Evolutionary conservation across 2,329 filamentous ascomycete genomes (phyloP).

Genomic region (Gaeumannomyces tritici): DNA sequence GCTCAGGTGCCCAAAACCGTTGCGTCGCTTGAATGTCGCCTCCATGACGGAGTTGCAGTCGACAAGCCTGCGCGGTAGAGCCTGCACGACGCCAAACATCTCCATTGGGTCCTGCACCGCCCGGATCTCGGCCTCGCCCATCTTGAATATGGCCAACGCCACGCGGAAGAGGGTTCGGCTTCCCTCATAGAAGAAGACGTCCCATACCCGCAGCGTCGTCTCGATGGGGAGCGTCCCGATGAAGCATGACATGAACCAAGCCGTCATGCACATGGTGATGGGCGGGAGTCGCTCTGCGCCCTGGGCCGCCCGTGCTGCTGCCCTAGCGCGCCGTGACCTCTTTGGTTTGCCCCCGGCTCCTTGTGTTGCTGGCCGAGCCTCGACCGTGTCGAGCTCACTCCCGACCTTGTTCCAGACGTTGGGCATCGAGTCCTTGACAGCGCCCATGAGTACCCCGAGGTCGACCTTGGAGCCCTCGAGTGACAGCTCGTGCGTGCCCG

Average conservation of each 20-base stretch:
- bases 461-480: slow-evolving; percentile 91
- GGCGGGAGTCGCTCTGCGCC: slow-evolving; percentile 57
- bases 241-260: slow-evolving; percentile 97
- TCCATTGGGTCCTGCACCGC: slow-evolving; percentile 81
- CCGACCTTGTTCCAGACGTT: slow-evolving; percentile 82
- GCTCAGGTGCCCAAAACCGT: slow-evolving; percentile 72
- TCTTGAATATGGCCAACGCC: slow-evolving; percentile 83
- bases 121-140: slow-evolving; percentile 72
- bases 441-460: slow-evolving; percentile 83
- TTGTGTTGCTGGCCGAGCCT: slow-evolving; percentile 9
- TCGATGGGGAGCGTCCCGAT: slow-evolving; percentile 90
- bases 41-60: slow-evolving; percentile 79
- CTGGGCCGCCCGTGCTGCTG: slow-evolving; percentile 28
- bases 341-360: slow-evolving; percentile 7
- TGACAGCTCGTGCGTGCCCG: slow-evolving; percentile 83
- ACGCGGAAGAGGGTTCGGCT: slow-evolving; percentile 90
- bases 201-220: slow-evolving; percentile 86
- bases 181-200: slow-evolving; percentile 91
- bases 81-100: slow-evolving; percentile 90
- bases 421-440: slow-evolving; percentile 74
- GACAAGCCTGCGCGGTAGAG: slow-evolving; percentile 68
- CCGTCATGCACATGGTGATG: slow-evolving; percentile 84
- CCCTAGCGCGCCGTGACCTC: slow-evolving; percentile 27
- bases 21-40: slow-evolving; percentile 68
- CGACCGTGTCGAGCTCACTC: slow-evolving; percentile 32